phyloP scores from a whole-genome alignment of 139 green algal species.

The Desmodesmus armatus region DNA sequence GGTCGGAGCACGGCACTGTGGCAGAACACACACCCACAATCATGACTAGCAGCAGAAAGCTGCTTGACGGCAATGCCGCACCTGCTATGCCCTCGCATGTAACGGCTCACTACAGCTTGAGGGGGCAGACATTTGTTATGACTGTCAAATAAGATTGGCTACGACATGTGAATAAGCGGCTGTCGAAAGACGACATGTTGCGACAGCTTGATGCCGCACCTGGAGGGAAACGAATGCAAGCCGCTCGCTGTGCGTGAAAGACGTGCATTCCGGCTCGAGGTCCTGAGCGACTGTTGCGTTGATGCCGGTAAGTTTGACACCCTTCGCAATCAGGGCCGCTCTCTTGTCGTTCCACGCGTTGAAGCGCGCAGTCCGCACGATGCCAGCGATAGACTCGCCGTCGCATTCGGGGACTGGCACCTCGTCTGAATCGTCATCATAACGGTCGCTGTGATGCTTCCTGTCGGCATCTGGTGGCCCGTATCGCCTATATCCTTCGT shows the following conservation, averaged over 20 bases:
- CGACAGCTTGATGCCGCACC: conserved; percentile 8
- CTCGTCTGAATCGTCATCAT: neutral
- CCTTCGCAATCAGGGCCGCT: conserved; percentile 13
- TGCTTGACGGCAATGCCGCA: no score
- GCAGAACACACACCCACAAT: no score
- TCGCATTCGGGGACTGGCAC: neutral
- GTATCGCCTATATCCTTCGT: neutral
- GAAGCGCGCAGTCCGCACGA: conserved; percentile 10
- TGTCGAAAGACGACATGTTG: no score
- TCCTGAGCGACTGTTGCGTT: conserved; percentile 34
- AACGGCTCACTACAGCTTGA: no score
- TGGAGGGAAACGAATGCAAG: conserved; percentile 34
- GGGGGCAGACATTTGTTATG: no score
- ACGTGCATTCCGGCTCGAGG: conserved; percentile 40
- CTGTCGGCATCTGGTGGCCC: neutral
- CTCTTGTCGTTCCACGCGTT: conserved; percentile 32
- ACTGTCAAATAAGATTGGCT: no score
- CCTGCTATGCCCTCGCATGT: no score
- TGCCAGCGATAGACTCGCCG: neutral
- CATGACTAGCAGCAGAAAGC: no score
- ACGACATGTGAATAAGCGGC: no score
- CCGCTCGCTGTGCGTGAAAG: conserved; percentile 17
- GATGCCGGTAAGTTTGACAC: neutral
- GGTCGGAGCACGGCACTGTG: no score
- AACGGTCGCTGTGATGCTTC: neutral